These are phyloP conservation scores for Iberis pinnata DNA, from an alignment of 345 rosid genomes.

Conservation along the genomic window DNA sequence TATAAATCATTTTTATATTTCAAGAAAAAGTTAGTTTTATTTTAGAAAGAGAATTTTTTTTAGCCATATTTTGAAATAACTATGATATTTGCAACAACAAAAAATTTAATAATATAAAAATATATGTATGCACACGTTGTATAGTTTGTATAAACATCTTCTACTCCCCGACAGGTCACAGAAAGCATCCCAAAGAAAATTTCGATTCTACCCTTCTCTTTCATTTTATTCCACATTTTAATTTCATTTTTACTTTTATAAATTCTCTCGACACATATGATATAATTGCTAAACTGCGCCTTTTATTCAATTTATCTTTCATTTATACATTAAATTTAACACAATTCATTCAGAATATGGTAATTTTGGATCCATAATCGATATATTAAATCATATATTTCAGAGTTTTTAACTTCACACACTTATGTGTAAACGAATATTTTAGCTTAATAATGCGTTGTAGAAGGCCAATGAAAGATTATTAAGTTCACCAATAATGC, in stretches of 20 bases:
- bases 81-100: too few species aligned
- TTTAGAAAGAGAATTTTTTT: too few species aligned
- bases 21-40: not conserved
- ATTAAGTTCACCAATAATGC: slow-evolving; percentile 21
- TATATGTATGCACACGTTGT: too few species aligned
- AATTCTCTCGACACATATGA: not conserved
- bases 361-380: not conserved
- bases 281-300: not conserved
- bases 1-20: not conserved
- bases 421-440: not conserved
- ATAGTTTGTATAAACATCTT: not conserved
- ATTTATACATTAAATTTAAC: too few species aligned
- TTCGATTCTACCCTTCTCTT: slow-evolving; percentile 29
- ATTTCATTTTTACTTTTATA: too few species aligned
- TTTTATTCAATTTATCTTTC: not conserved
- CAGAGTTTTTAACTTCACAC: not conserved
- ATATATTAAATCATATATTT: not conserved
- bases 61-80: too few species aligned
- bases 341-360: not conserved
- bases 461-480: not conserved
- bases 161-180: slow-evolving; percentile 36
- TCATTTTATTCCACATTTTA: not conserved
- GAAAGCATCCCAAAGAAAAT: slow-evolving; percentile 30
- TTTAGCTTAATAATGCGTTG: not conserved
- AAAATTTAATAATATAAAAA: too few species aligned